Conservation (phyloP, 2,329 filamentous ascomycete species). For the Claviceps pazoutovae region DNA sequence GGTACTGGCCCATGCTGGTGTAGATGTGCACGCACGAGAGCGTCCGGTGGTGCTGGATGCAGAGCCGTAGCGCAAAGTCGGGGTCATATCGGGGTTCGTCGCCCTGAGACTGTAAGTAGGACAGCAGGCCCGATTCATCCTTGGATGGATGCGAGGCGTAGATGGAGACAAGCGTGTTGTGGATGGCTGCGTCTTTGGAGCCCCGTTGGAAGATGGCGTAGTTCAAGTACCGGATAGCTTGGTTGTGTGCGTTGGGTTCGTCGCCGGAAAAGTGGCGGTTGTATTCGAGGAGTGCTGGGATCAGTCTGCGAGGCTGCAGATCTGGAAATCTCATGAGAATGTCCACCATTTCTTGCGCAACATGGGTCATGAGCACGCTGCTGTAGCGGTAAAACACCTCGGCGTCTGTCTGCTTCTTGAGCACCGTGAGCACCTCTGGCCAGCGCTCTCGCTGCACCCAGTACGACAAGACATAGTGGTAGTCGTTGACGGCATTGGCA, state of each 20-base stretch:
- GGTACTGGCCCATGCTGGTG: conserved; percentile 88
- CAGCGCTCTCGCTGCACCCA: conserved; percentile 95
- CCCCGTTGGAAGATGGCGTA: conserved; percentile 82
- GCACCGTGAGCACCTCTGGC: conserved; percentile 70
- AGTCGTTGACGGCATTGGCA: conserved; percentile 77
- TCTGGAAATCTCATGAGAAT: conserved; percentile 86
- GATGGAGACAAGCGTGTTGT: conserved; percentile 93
- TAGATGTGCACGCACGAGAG: conserved; percentile 96
- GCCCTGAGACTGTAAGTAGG: conserved; percentile 83
- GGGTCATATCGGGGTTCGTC: conserved; percentile 80
- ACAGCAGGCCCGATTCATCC: conserved; percentile 73
- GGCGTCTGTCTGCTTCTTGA: conserved; percentile 84
- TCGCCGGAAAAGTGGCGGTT: conserved; percentile 61
- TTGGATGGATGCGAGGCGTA: conserved; percentile 75
- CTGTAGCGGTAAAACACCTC: conserved; percentile 95
- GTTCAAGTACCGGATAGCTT: conserved; percentile 85
- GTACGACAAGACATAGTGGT: conserved; percentile 89
- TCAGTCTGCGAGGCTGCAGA: conserved; percentile 73
- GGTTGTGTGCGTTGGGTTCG: conserved; percentile 55
- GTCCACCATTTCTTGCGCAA: conserved; percentile 75
- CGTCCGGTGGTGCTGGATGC: conserved; percentile 86
- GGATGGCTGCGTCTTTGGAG: conserved; percentile 71
- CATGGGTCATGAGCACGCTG: conserved; percentile 89
- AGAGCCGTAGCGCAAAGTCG: conserved; percentile 88
- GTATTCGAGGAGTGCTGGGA: conserved; percentile 88